phyloP scores from a whole-genome alignment of 441 rosid species.

The Adansonia grandidieri region DNA sequence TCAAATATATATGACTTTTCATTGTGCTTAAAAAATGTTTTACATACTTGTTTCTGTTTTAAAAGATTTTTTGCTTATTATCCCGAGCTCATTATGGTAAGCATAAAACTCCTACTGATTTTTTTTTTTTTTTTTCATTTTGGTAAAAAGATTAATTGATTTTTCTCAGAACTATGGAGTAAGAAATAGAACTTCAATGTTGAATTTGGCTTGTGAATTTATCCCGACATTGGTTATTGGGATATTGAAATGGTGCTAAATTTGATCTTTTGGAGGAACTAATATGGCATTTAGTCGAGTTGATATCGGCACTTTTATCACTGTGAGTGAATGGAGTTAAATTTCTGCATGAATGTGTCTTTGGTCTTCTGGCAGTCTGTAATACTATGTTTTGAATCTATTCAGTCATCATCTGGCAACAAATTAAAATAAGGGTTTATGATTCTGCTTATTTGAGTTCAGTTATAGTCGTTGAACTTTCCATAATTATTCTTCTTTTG shows the following conservation, averaged over 20 bases:
- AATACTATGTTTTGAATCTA: neutral
- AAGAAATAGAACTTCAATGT: neutral
- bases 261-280: neutral
- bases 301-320: neutral
- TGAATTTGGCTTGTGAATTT: neutral
- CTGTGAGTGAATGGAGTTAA: neutral
- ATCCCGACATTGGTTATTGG: neutral
- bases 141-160: neutral
- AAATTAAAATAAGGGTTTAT: neutral
- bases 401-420: neutral
- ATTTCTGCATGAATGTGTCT: neutral
- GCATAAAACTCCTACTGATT: neutral
- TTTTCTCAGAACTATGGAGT: neutral
- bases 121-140: neutral
- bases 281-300: neutral
- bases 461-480: neutral
- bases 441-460: neutral
- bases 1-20: neutral
- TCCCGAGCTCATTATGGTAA: neutral
- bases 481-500: neutral
- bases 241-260: neutral
- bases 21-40: neutral
- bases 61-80: neutral
- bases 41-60: neutral
- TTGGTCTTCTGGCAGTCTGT: neutral